Evolutionary conservation across 768 basidiomycete species (phyloP).

Genomic region (Pholiota conissans): DNA sequence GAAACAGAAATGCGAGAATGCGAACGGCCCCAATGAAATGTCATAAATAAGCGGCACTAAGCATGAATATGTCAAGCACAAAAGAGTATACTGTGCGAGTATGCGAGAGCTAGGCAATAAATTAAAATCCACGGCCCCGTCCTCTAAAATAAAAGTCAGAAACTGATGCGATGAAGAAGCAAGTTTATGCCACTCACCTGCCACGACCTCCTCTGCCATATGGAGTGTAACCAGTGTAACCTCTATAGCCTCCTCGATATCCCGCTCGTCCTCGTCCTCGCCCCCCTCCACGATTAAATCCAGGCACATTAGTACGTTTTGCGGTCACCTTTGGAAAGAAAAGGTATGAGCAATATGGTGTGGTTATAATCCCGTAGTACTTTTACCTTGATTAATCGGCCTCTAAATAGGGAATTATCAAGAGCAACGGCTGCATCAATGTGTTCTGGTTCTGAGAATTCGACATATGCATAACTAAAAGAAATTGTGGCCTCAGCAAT

Average conservation of each 20-base stretch:
- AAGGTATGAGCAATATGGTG: background rate
- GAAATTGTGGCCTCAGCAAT: slow-evolving; percentile 4
- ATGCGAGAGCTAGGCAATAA: background rate
- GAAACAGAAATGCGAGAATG: slow-evolving; percentile 2
- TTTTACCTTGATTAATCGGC: slow-evolving; percentile 84
- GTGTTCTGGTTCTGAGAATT: slow-evolving; percentile 92
- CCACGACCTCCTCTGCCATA: slow-evolving; percentile 68
- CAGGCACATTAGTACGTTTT: slow-evolving; percentile 95
- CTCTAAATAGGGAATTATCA: slow-evolving; percentile 95
- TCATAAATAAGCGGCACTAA: background rate
- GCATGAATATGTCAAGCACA: background rate
- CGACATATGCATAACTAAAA: slow-evolving; percentile 93
- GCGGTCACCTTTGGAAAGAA: slow-evolving; percentile 70
- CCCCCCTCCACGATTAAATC: slow-evolving; percentile 82
- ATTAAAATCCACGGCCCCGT: slow-evolving; percentile 72
- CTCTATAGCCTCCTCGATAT: slow-evolving; percentile 42
- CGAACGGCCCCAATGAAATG: background rate
- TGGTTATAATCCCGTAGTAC: background rate
- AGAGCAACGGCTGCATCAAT: slow-evolving; percentile 90
- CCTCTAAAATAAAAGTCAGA: slow-evolving; percentile 23
- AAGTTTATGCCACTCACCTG: slow-evolving; percentile 49
- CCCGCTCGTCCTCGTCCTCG: slow-evolving; percentile 70
- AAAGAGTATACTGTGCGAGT: background rate
- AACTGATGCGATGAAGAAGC: background rate
- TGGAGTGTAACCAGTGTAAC: slow-evolving; percentile 54